Evolutionary conservation across 306 rosid genomes (phyloP).

Genomic region (Vigna hirtella): DNA sequence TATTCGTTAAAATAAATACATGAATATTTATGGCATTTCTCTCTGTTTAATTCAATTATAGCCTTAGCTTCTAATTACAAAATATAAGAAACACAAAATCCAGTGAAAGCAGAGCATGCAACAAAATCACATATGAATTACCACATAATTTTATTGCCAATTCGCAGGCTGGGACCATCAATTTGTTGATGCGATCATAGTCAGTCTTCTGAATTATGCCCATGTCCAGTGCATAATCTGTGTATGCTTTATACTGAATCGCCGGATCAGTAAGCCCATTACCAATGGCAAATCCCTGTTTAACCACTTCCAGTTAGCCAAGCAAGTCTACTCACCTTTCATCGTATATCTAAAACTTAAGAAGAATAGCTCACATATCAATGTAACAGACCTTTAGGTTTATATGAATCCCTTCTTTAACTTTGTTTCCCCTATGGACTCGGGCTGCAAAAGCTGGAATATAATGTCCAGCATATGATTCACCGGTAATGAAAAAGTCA

Average conservation of each 20-base stretch:
- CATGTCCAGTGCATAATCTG: conserved; percentile 90
- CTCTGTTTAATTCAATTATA: not conserved
- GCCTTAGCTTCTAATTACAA: conserved; percentile 15
- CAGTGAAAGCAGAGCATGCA: conserved; percentile 23
- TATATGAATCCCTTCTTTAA: conserved; percentile 92
- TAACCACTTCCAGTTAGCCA: conserved; percentile 45
- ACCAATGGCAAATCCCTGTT: conserved; percentile 97
- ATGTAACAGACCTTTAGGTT: conserved; percentile 75
- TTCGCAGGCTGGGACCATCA: conserved; percentile 85
- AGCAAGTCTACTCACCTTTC: conserved; percentile 20
- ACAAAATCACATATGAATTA: conserved; percentile 47
- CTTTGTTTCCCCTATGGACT: conserved; percentile 91
- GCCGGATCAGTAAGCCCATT: conserved; percentile 98
- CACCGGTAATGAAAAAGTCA: conserved; percentile 94
- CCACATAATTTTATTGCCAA: conserved; percentile 86
- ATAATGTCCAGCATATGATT: conserved; percentile 98
- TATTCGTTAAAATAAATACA: conserved; percentile 2
- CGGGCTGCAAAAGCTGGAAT: conserved; percentile 99
- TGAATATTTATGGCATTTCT: not conserved
- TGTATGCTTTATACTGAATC: conserved; percentile 87
- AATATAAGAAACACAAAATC: conserved; percentile 8
- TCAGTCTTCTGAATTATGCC: conserved; percentile 73
- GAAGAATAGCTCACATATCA: conserved; percentile 12
- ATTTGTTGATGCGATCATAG: conserved; percentile 66
- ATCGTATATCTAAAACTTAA: not conserved